Base-by-base conservation (phyloP, 2,329 filamentous ascomycete genomes). In the Verticillium klebahnii region DNA sequence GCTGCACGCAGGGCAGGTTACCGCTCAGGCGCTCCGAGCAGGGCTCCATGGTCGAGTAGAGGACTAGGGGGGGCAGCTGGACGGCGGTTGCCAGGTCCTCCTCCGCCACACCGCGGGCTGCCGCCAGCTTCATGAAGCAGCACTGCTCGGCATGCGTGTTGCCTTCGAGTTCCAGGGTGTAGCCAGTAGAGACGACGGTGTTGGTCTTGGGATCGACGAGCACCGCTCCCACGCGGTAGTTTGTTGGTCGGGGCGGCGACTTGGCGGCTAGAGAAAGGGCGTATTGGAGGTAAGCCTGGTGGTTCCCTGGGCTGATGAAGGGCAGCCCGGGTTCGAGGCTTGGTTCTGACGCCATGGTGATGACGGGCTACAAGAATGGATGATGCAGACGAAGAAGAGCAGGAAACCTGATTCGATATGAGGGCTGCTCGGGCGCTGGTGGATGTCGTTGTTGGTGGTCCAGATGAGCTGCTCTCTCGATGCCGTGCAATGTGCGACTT, bases 81-180 rank as follows among this genome's bases (percentile, higher is more conserved):
- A 89, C 69, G 15, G 80, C 74, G 19, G 78, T 70, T 15, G 75
- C 75, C 5, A 92, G 80, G 0, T 76, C 72, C 59, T 85, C 83
- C 66, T 90, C 87, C 0, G 80, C 62, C 0, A 82, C 77, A 2
- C 71, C 70, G 61, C 84, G 72, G 65, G 78, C 68, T 57, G 77
- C 69, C 1, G 85, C 80, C 15, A 88, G 83, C 74, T 99, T 98
- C 57, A 88, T 76, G 61, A 99, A 83, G 71, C 92, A 96, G 74
- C 90, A 94, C 77, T 99, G 93, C 73, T 99, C 95, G 3, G 95
- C 95, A 72, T 99, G 95, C 0, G 95, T 98, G 77, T 99, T 99
- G 52, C 94, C 95, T 0, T 87, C 83, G 4, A 93, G 86, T 75
- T 99, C 94, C 62, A 97, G 83, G 0, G 95, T 97, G 78, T 94